phyloP scores from a whole-genome alignment of 2,329 filamentous ascomycete species.

The Trichoderma atrobrunneum region DNA sequence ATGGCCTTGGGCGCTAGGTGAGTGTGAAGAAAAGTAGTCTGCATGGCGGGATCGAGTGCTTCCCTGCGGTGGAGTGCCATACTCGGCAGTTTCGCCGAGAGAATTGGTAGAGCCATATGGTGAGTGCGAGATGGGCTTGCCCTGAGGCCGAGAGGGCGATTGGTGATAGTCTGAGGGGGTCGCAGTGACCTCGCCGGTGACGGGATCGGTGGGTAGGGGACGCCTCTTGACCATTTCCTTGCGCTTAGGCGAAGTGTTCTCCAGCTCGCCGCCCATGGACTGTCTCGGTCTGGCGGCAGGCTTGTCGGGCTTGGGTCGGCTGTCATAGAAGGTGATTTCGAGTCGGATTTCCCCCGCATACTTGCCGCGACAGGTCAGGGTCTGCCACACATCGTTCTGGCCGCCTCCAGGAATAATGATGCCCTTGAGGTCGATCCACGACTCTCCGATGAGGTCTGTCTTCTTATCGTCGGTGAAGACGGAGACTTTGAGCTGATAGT shows the following conservation, averaged over 20 bases:
- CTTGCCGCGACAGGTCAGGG: slow-evolving; percentile 81
- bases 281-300: slow-evolving; percentile 53
- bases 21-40: slow-evolving; percentile 39
- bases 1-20: slow-evolving; percentile 23
- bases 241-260: slow-evolving; percentile 42
- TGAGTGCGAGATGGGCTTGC: slow-evolving; percentile 38
- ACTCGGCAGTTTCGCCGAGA: slow-evolving; percentile 53
- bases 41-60: slow-evolving; percentile 32
- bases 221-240: slow-evolving; percentile 72
- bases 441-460: slow-evolving; percentile 93
- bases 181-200: slow-evolving; percentile 51
- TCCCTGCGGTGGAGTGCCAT: slow-evolving; percentile 41
- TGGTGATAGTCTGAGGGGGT: slow-evolving; percentile 42
- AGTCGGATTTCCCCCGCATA: slow-evolving; percentile 94
- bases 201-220: slow-evolving; percentile 77
- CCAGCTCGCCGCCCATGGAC: slow-evolving; percentile 35
- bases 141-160: slow-evolving; percentile 48
- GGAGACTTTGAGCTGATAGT: slow-evolving; percentile 91
- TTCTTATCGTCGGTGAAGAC: slow-evolving; percentile 98
- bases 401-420: slow-evolving; percentile 84
- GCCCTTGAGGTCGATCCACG: slow-evolving; percentile 78
- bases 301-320: slow-evolving; percentile 76
- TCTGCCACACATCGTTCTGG: slow-evolving; percentile 93
- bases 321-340: slow-evolving; percentile 95
- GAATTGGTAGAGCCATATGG: slow-evolving; percentile 49